These are phyloP conservation scores for Acephala macrosclerotiorum DNA, from an alignment of 2,329 filamentous ascomycete genomes.

Conservation along the genomic window DNA sequence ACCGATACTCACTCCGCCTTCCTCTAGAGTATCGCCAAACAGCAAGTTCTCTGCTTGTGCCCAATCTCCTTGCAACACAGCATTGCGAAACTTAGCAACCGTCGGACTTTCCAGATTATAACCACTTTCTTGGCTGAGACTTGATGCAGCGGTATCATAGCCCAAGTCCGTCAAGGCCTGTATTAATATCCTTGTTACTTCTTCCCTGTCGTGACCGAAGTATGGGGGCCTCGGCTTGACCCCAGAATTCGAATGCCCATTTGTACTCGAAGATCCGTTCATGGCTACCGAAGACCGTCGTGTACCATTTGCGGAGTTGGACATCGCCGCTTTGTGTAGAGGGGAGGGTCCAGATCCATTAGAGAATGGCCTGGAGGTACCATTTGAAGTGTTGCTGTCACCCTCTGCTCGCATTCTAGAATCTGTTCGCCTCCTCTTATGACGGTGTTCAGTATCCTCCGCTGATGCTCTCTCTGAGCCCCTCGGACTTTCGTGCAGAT, in stretches of 20 bases:
- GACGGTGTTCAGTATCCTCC: slow-evolving; percentile 46
- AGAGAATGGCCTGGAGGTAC: slow-evolving; percentile 57
- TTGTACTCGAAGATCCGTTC: slow-evolving; percentile 60
- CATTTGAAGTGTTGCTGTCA: slow-evolving; percentile 61
- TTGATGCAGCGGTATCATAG: slow-evolving; percentile 78
- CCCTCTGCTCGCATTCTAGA: slow-evolving; percentile 70
- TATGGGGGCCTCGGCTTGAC: slow-evolving; percentile 56
- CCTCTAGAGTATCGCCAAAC: slow-evolving; percentile 58
- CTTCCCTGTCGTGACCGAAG: slow-evolving; percentile 87
- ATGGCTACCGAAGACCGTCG: slow-evolving; percentile 53
- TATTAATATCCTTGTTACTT: slow-evolving; percentile 91
- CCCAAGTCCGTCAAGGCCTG: slow-evolving; percentile 91
- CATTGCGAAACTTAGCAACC: slow-evolving; percentile 84
- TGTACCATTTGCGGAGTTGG: slow-evolving; percentile 55
- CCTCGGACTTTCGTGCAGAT: slow-evolving; percentile 40
- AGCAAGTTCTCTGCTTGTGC: slow-evolving; percentile 83
- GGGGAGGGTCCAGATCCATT: slow-evolving; percentile 60
- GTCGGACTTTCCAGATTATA: slow-evolving; percentile 86
- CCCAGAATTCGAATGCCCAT: slow-evolving; percentile 39
- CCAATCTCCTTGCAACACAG: slow-evolving; percentile 85
- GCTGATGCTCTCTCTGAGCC: slow-evolving; percentile 29
- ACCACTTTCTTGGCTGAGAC: slow-evolving; percentile 81
- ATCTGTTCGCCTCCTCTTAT: slow-evolving; percentile 65
- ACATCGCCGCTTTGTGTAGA: slow-evolving; percentile 51
- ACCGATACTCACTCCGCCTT: slow-evolving; percentile 51